Evolutionary conservation across 2,329 filamentous ascomycete species (phyloP).

Genomic region (Colletotrichum tropicale): DNA sequence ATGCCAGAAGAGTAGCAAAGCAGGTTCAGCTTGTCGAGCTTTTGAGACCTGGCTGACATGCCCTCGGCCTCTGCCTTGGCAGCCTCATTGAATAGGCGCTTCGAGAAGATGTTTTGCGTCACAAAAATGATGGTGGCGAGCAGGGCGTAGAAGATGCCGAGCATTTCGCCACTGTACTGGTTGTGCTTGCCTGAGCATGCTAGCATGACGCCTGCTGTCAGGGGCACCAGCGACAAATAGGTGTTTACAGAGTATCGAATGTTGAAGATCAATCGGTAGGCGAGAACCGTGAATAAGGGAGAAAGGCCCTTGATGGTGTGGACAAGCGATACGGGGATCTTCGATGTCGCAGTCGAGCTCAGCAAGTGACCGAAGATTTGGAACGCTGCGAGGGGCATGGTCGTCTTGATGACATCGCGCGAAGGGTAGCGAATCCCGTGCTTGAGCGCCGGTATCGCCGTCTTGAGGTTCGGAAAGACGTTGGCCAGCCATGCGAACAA

Average conservation of each 20-base stretch:
- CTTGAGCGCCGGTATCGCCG: conserved; percentile 77
- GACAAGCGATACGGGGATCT: conserved; percentile 94
- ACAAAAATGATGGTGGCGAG: conserved; percentile 94
- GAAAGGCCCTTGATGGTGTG: conserved; percentile 99
- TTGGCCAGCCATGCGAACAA: conserved; percentile 77
- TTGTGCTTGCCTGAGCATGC: conserved; percentile 84
- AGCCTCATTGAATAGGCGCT: conserved; percentile 95
- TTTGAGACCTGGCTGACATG: conserved; percentile 65
- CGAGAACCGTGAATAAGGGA: conserved; percentile 91
- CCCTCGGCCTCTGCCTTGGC: conserved; percentile 82
- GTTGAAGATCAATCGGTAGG: conserved; percentile 87
- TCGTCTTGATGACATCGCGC: conserved; percentile 81
- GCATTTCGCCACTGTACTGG: conserved; percentile 79
- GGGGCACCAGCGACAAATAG: conserved; percentile 86
- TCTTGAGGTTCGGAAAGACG: conserved; percentile 72
- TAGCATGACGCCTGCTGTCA: conserved; percentile 93
- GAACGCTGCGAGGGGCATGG: conserved; percentile 89
- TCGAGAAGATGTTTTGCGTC: conserved; percentile 98
- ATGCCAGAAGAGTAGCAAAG: conserved; percentile 96
- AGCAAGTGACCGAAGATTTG: conserved; percentile 93
- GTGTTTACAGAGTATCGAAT: conserved; percentile 88
- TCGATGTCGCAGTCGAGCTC: conserved; percentile 90
- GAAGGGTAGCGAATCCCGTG: conserved; percentile 84
- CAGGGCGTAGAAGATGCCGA: conserved; percentile 89
- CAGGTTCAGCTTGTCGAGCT: conserved; percentile 95